These are phyloP conservation scores for Amphichorda felina DNA, from an alignment of 2,329 filamentous ascomycete genomes.

Conservation along the genomic window DNA sequence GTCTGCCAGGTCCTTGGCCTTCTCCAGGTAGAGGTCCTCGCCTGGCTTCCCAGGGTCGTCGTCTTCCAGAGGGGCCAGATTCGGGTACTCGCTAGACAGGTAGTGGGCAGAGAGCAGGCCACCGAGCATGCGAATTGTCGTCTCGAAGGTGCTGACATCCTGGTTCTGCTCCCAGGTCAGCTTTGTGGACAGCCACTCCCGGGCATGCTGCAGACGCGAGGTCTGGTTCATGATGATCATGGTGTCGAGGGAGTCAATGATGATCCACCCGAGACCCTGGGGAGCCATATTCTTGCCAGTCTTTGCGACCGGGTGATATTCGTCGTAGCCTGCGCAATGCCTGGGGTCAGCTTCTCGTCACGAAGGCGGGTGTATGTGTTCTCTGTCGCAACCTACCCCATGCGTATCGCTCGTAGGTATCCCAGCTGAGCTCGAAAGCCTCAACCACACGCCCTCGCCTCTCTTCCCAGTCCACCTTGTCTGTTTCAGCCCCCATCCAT, in stretches of 20 bases:
- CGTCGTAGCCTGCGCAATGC: slow-evolving; percentile 53
- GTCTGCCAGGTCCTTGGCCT: slow-evolving; percentile 85
- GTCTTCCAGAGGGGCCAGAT: slow-evolving; percentile 62
- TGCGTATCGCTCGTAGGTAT: slow-evolving; percentile 81
- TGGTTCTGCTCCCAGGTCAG: slow-evolving; percentile 85
- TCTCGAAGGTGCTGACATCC: slow-evolving; percentile 96
- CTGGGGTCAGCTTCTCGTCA: slow-evolving; percentile 1
- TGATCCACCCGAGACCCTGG: slow-evolving; percentile 92
- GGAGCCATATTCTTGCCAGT: slow-evolving; percentile 73
- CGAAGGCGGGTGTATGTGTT: no score
- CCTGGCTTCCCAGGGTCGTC: slow-evolving; percentile 62
- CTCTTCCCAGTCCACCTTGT: slow-evolving; percentile 58
- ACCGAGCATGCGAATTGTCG: slow-evolving; percentile 93
- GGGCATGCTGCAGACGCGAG: slow-evolving; percentile 67
- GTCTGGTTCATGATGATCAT: slow-evolving; percentile 98
- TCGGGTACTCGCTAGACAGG: slow-evolving; percentile 70
- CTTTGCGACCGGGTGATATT: slow-evolving; percentile 76
- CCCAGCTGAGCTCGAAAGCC: slow-evolving; percentile 85
- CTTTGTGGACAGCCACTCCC: slow-evolving; percentile 76
- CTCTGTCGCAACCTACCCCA: slow-evolving; percentile 88
- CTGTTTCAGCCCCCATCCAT: slow-evolving; percentile 38
- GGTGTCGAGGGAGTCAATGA: slow-evolving; percentile 90
- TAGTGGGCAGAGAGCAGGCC: slow-evolving; percentile 90
- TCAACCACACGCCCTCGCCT: slow-evolving; percentile 75
- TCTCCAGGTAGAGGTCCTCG: slow-evolving; percentile 91